Evolutionary conservation across 148 eudicot species (phyloP), one percentile per base, ranked within the genome.

Genomic region (Arbutus unedo): DNA sequence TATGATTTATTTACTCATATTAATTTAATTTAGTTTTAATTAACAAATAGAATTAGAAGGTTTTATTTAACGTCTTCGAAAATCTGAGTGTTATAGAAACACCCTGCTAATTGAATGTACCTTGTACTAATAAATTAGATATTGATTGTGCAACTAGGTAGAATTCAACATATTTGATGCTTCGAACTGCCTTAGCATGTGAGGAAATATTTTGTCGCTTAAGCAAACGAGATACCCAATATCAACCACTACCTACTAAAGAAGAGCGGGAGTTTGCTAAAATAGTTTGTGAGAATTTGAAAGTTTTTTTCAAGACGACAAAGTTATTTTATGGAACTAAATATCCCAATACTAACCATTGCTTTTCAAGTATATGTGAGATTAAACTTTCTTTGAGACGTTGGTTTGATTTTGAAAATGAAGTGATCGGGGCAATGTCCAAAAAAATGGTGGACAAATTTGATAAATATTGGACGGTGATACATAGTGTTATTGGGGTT

Each of bases 131-230:
- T 14, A 82, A 82, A 44, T 74, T 81, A 23, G 23, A 13, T 41
- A 79, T 64, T 60, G 84, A 82, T 74, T 45, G 55, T 75, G 59
- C 19, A 44, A 74, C 79, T 44, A 51, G 82, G 44, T 87, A 87
- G 84, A 76, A 78, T 23, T 82, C 87, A n/a, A 87, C 87, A 2
- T 87, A 31, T 62, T 43, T 82, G 54, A 87, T 84, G 89, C 60
- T 87, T 55, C 77, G 82, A 80, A 70, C 45, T 2, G 60, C 85
- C 31, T 3, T 87, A 25, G 7, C 18, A 0, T 76, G 60, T 68
- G 78, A 78, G 78, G 74, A 74, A 47, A 79, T 85, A 8, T 87
- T 85, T 60, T 31, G 51, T 64, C 47, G 73, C 14, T 50, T 86
- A 49, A 73, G 41, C 21, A 48, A 25, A 13, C 44, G 50, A 44